phyloP scores from a whole-genome alignment of 2,329 filamentous ascomycete genomes.

The Calonectria ilicicola region DNA sequence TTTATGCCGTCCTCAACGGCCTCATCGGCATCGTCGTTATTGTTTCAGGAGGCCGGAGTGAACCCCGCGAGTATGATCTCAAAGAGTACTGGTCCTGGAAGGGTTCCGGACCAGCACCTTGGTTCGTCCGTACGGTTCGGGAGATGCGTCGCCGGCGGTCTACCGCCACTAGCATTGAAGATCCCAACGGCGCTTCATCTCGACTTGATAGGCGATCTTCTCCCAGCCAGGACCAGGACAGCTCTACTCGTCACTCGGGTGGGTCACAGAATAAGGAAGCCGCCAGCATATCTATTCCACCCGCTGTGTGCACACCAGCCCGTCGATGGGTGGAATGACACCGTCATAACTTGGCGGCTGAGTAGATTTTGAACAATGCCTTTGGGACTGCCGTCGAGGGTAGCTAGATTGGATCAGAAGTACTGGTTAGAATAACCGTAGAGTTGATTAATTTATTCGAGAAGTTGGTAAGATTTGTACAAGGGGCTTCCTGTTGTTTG shows the following conservation, averaged over 20 bases:
- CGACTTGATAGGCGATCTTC: neutral
- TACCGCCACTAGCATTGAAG: conserved; percentile 7
- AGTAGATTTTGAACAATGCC: neutral
- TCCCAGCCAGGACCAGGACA: neutral
- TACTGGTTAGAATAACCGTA: no score
- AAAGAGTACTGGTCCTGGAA: conserved; percentile 70
- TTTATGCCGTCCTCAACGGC: conserved; percentile 63
- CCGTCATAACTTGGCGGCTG: no score
- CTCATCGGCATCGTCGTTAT: conserved; percentile 60
- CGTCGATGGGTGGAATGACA: neutral
- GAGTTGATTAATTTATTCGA: neutral
- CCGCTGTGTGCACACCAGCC: neutral
- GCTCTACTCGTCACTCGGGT: conserved; percentile 20
- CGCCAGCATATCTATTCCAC: neutral
- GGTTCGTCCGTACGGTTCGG: conserved; percentile 57
- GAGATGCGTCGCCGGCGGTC: conserved; percentile 16
- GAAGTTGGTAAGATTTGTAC: neutral
- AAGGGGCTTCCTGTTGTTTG: neutral
- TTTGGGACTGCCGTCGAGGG: neutral
- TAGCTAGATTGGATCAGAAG: neutral
- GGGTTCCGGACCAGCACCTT: conserved; percentile 59
- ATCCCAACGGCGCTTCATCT: conserved; percentile 1
- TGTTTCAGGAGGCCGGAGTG: conserved; percentile 55
- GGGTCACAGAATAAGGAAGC: conserved; percentile 42
- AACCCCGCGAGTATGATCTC: conserved; percentile 64